These are phyloP conservation scores for Septoria petroselini DNA, from an alignment of 2,329 filamentous ascomycete species.

Conservation along the genomic window DNA sequence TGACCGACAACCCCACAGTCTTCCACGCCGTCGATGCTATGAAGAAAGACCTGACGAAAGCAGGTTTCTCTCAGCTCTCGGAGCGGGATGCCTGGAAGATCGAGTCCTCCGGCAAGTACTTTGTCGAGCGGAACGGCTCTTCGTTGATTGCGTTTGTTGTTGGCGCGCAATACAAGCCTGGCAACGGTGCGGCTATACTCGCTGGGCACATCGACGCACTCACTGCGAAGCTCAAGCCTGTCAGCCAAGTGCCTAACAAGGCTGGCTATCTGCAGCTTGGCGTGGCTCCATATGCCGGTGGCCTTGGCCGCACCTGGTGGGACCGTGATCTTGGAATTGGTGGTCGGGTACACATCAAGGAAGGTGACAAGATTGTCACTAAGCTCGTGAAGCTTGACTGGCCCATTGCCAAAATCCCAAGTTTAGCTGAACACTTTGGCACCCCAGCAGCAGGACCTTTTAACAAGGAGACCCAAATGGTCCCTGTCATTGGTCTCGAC, in stretches of 20 bases:
- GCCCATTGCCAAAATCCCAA: constrained; percentile 90
- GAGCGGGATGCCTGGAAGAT: constrained; percentile 81
- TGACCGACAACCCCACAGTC: constrained; percentile 85
- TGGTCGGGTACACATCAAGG: constrained; percentile 79
- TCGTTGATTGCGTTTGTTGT: constrained; percentile 82
- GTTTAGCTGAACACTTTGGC: constrained; percentile 90
- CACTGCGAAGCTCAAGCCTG: constrained; percentile 85
- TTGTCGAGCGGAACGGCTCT: constrained; percentile 77
- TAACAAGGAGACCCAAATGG: constrained; percentile 90
- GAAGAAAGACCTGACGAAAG: constrained; percentile 64
- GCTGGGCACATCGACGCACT: constrained; percentile 92
- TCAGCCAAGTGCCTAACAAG: constrained; percentile 78
- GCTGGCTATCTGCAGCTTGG: constrained; percentile 86
- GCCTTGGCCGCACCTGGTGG: constrained; percentile 89
- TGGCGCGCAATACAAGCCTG: constrained; percentile 74
- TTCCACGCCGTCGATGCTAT: constrained; percentile 87
- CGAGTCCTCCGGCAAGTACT: constrained; percentile 82
- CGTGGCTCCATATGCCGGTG: constrained; percentile 89
- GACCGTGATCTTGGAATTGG: constrained; percentile 90
- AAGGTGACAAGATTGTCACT: constrained; percentile 72
- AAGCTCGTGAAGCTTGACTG: constrained; percentile 88
- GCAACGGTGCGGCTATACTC: constrained; percentile 83
- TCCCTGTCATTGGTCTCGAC: constrained; percentile 88
- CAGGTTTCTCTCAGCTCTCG: constrained; percentile 75
- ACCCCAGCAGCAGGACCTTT: constrained; percentile 62